These are phyloP conservation scores for Pyrenochaeta sp. DNA, from an alignment of 2,329 filamentous ascomycete species.

Conservation along the genomic window DNA sequence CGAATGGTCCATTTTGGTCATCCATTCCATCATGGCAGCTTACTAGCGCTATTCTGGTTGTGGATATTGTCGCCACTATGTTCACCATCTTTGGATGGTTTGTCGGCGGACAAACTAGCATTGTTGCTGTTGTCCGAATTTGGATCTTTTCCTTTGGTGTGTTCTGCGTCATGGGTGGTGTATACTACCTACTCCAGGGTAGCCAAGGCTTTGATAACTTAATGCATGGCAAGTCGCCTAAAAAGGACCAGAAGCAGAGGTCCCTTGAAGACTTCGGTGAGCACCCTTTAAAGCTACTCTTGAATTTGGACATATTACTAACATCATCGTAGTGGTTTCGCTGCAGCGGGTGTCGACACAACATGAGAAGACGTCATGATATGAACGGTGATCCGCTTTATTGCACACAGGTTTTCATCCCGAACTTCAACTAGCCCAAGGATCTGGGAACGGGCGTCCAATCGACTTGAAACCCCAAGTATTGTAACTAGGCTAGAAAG, in stretches of 20 bases:
- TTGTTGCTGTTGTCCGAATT: slow-evolving; percentile 85
- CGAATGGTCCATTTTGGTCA: slow-evolving; percentile 92
- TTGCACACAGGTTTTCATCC: no score
- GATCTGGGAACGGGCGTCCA: no score
- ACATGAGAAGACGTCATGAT: slow-evolving; percentile 85
- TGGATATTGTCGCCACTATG: slow-evolving; percentile 84
- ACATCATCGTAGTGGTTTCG: slow-evolving; percentile 73
- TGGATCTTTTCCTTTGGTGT: slow-evolving; percentile 93
- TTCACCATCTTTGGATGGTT: slow-evolving; percentile 91
- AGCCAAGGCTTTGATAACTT: slow-evolving; percentile 86
- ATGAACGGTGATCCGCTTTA: background rate
- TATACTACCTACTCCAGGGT: slow-evolving; percentile 83
- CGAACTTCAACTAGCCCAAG: no score
- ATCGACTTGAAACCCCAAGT: no score
- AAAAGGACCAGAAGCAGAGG: slow-evolving; percentile 83
- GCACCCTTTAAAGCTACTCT: slow-evolving; percentile 46
- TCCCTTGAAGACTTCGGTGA: slow-evolving; percentile 89
- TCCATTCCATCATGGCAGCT: slow-evolving; percentile 89
- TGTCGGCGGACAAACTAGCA: slow-evolving; percentile 72
- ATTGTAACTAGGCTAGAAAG: no score
- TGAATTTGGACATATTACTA: slow-evolving; percentile 51
- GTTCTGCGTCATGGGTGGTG: slow-evolving; percentile 81
- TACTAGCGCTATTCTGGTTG: slow-evolving; percentile 76
- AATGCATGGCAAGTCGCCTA: slow-evolving; percentile 88
- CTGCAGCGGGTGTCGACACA: slow-evolving; percentile 90